Evolutionary conservation across 1,284 basidiomycete genomes (phyloP).

Genomic region (Somion occarium): DNA sequence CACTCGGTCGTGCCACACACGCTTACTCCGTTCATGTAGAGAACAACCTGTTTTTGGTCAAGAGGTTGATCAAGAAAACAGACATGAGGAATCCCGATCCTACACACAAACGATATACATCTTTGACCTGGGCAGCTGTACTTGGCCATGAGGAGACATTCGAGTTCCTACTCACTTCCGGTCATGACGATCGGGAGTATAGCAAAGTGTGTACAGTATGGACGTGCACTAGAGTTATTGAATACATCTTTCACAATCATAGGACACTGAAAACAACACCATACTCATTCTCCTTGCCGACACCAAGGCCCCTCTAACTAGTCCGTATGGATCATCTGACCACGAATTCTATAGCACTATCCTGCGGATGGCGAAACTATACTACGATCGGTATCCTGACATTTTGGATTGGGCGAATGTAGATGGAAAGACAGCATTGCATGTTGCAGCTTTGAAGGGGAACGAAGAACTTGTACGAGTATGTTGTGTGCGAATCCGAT

Average conservation of each 20-base stretch:
- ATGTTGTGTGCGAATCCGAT: conserved; percentile 6
- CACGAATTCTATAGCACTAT: conserved; percentile 65
- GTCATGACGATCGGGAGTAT: conserved; percentile 88
- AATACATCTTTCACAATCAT: background rate
- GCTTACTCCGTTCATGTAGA: conserved; percentile 42
- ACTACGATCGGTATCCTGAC: conserved; percentile 78
- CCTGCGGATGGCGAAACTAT: conserved; percentile 75
- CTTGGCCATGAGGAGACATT: conserved; percentile 86
- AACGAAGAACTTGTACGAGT: conserved; percentile 86
- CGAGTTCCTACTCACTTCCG: conserved; percentile 77
- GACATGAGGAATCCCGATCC: conserved; percentile 89
- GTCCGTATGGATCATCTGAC: conserved; percentile 43
- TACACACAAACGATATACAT: conserved; percentile 69
- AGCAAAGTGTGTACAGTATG: conserved; percentile 60
- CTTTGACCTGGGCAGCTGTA: conserved; percentile 83
- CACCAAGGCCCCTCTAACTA: conserved; percentile 49
- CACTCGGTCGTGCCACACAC: conserved; percentile 9
- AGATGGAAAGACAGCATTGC: conserved; percentile 86
- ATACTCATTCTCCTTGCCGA: conserved; percentile 86
- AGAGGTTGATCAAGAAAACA: conserved; percentile 72
- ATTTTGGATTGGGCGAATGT: conserved; percentile 88
- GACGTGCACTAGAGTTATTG: background rate
- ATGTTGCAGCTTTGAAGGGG: conserved; percentile 84
- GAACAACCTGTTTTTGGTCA: conserved; percentile 88
- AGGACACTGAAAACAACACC: conserved; percentile 90